Percentiles rank a stretch among this genome's conserved stretches.
phyloP scores from a whole-genome alignment of 2,329 filamentous ascomycete genomes.

The Ophiosphaerella korrae region DNA sequence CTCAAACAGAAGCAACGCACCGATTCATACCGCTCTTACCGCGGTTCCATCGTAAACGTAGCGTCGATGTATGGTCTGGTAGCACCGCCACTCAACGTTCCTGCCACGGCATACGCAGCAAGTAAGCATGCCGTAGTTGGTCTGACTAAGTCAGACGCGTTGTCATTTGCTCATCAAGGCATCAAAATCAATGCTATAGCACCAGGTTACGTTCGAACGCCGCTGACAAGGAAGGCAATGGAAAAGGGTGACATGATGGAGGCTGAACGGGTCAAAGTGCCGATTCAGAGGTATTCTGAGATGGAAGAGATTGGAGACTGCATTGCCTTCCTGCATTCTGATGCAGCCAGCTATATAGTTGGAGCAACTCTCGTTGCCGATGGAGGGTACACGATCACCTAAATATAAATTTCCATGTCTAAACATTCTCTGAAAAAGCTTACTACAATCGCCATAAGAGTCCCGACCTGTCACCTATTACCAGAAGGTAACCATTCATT shows the following conservation, averaged over 20 bases:
- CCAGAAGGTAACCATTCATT: no score
- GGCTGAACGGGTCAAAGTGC: constrained; percentile 48
- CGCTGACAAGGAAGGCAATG: constrained; percentile 40
- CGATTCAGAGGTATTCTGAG: constrained; percentile 57
- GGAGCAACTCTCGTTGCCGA: constrained; percentile 72
- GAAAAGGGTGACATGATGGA: constrained; percentile 35
- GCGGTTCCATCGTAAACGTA: constrained; percentile 62
- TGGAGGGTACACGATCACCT: constrained; percentile 48
- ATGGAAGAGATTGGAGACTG: constrained; percentile 73
- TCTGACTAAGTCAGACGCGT: constrained; percentile 60
- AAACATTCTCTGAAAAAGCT: background rate
- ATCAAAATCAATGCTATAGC: constrained; percentile 68
- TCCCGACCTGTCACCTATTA: no score
- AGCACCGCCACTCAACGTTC: constrained; percentile 40
- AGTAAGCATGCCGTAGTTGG: constrained; percentile 62
- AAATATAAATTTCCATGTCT: background rate
- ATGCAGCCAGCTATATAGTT: constrained; percentile 74
- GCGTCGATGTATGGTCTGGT: constrained; percentile 59
- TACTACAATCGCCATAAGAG: background rate
- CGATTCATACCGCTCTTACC: constrained; percentile 41
- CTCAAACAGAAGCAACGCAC: constrained; percentile 52
- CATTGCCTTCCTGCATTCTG: constrained; percentile 70
- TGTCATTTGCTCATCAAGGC: constrained; percentile 56
- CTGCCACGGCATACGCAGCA: constrained; percentile 56
- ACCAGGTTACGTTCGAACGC: constrained; percentile 56